Base-by-base conservation (phyloP, 140 eudicot genomes). In the Senecio squalidus region DNA sequence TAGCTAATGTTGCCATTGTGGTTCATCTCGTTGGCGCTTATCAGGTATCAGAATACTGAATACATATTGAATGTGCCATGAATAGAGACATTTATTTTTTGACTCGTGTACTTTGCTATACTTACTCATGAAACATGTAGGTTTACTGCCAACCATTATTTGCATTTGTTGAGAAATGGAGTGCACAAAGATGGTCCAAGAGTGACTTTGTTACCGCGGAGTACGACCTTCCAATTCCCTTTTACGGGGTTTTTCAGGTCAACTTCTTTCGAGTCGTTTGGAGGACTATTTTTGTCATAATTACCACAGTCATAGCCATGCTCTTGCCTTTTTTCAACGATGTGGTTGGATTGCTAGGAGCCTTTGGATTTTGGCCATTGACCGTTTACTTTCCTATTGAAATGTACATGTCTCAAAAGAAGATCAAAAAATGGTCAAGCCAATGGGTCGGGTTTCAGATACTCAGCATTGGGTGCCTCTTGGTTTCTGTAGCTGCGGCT, bases 11-110 rank as follows among this genome's bases (percentile, higher is more conserved):
- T 15, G 95, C 95, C 31, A 82, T 85, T 2, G 90, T 82, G 7
- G 74, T 82, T 15, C 95, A 85, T 69, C 86, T 82, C 4, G 80
- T 85, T 33, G 95, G 95, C 7, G 90, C 90, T 40, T 85, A 85
- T 66, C 95, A 85, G 82, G 93, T 83, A 66, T 26, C 40, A 22
- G 2, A 28, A 22, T 11, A 14, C 9, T 4, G 6, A 16, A 23
- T 9, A 26, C 3, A 4, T 9, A 50, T 50, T n/a, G n/a, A n/a
- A 25, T 48, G 21, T 47, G 10, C 20, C 39, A 33, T 33, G 39
- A 33, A 33, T 33, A 33, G 39, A 33, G 9, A 8, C 38, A 31
- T 1, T 8, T 31, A 8, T n/a, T n/a, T n/a, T n/a, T n/a, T n/a
- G n/a, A n/a, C n/a, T n/a, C 38, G 6, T 31, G 38, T 33, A 0